Evolutionary conservation across 768 basidiomycete species (phyloP).

Genomic region (Hericium coralloides): DNA sequence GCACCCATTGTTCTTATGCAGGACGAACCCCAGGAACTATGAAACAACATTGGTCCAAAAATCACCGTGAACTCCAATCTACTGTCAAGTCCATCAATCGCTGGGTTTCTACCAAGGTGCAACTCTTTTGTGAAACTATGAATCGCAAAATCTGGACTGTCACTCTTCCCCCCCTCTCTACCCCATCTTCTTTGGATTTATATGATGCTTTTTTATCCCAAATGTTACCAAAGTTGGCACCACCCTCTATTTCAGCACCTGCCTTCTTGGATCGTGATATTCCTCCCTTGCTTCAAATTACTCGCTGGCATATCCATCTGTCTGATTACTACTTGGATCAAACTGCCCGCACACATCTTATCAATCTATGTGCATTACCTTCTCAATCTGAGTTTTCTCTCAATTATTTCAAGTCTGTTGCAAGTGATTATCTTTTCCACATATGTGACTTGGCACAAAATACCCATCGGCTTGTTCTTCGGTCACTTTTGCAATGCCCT

Average conservation of each 20-base stretch:
- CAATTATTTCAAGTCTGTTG: not conserved
- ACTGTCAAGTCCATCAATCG: not conserved
- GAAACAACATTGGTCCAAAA: too few relatives aligned
- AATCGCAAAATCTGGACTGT: not conserved
- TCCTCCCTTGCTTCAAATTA: not conserved
- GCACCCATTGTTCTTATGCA: not conserved
- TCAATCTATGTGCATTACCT: not conserved
- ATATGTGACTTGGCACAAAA: not conserved
- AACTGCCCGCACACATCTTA: not conserved
- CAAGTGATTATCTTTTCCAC: not conserved
- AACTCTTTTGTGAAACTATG: not conserved
- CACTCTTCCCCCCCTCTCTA: not conserved
- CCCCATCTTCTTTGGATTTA: not conserved
- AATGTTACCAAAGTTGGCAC: not conserved
- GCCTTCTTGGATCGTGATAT: not conserved
- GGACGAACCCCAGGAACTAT: too few relatives aligned
- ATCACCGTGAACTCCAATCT: too few relatives aligned
- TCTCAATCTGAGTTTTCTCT: not conserved
- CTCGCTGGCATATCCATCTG: not conserved
- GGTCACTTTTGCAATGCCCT: not conserved
- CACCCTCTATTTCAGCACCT: not conserved
- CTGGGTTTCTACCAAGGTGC: not conserved
- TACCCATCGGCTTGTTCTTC: not conserved
- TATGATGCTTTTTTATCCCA: not conserved
- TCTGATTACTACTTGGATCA: not conserved